Evolutionary conservation across 768 basidiomycete genomes (phyloP).

Genomic region (Boletus huronensis): DNA sequence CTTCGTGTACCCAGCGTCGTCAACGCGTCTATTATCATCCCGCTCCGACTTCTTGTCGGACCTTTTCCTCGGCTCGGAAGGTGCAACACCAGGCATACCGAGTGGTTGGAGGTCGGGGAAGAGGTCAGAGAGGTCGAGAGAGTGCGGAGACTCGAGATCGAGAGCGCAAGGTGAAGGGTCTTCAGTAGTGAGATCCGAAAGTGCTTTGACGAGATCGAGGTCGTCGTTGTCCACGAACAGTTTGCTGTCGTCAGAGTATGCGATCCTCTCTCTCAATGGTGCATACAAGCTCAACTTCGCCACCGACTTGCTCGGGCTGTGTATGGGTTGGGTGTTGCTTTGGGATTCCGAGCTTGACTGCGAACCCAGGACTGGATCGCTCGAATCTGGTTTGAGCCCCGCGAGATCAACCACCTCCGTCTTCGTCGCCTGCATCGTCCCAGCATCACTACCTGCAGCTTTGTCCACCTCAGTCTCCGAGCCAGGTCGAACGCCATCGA

Average conservation of each 20-base stretch:
- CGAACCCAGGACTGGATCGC: slow-evolving; percentile 49
- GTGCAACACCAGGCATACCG: slow-evolving; percentile 46
- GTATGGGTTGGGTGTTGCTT: slow-evolving; percentile 12
- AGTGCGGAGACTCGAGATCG: slow-evolving; percentile 26
- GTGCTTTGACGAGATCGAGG: slow-evolving; percentile 48
- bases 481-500: slow-evolving; percentile 22
- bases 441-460: background rate
- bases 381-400: slow-evolving; percentile 55
- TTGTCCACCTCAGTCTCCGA: slow-evolving; percentile 32
- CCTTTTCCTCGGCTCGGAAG: slow-evolving; percentile 45
- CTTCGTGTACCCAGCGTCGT: slow-evolving; percentile 76
- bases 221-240: slow-evolving; percentile 55
- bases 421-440: slow-evolving; percentile 25
- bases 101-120: slow-evolving; percentile 82
- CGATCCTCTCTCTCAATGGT: slow-evolving; percentile 58
- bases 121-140: slow-evolving; percentile 58
- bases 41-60: slow-evolving; percentile 53
- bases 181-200: slow-evolving; percentile 38
- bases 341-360: slow-evolving; percentile 40
- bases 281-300: slow-evolving; percentile 46
- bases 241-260: slow-evolving; percentile 38
- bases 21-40: slow-evolving; percentile 70
- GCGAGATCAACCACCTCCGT: slow-evolving; percentile 22
- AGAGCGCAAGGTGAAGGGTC: slow-evolving; percentile 13
- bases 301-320: slow-evolving; percentile 36